A percentile compares a stretch with the other conserved stretches of the same genome.
Evolutionary conservation across 148 eudicot genomes (phyloP).

Genomic region (Vaccinium macrocarpon): DNA sequence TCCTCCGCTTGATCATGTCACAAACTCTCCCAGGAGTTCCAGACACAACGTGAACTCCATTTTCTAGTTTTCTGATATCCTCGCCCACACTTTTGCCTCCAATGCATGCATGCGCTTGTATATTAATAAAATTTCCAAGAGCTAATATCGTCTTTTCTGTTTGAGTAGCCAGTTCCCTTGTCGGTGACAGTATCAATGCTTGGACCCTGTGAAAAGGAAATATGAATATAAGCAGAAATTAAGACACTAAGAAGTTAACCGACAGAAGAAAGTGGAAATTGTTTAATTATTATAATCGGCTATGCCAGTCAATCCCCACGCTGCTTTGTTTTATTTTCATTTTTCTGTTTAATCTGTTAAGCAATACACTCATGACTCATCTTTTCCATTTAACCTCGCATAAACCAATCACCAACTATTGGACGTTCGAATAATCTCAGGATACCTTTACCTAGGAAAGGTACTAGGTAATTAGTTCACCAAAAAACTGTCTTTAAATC

Average conservation of each 20-base stretch:
- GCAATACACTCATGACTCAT: neutral
- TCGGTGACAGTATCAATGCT: constrained; percentile 90
- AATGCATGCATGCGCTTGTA: constrained; percentile 89
- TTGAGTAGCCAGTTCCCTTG: constrained; percentile 88
- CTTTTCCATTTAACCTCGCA: neutral
- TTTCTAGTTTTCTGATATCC: constrained; percentile 81
- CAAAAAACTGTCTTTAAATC: neutral
- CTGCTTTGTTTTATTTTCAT: neutral
- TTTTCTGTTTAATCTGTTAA: neutral
- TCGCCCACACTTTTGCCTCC: constrained; percentile 98
- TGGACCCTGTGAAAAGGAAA: constrained; percentile 56
- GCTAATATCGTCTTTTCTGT: constrained; percentile 78
- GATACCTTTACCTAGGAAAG: neutral
- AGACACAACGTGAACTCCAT: constrained; percentile 94
- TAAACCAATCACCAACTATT: neutral
- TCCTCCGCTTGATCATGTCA: constrained; percentile 95
- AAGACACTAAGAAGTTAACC: neutral
- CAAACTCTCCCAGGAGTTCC: constrained; percentile 98
- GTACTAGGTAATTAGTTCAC: neutral
- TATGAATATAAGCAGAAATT: neutral
- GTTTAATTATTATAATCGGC: neutral
- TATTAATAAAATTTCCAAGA: constrained; percentile 69
- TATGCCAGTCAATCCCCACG: neutral
- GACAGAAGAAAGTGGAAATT: neutral
- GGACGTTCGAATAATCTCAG: neutral